phyloP scores from a whole-genome alignment of 1,284 basidiomycete species.

The Salmacisia buchloeana region DNA sequence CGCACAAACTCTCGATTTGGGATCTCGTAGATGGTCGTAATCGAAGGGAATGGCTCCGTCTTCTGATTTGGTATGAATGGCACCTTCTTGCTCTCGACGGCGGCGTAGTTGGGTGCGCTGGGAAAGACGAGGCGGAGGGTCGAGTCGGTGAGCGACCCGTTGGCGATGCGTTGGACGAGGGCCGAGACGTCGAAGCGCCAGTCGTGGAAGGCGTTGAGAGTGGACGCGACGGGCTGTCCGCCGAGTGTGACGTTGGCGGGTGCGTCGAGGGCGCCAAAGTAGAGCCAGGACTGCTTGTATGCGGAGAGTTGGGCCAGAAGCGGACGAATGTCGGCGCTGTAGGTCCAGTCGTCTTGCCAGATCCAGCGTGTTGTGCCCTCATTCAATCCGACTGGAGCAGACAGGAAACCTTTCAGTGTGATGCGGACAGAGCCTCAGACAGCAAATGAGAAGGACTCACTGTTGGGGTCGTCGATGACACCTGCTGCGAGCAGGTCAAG shows the following conservation, averaged over 20 bases:
- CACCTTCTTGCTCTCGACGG: conserved; percentile 12
- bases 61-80: conserved; percentile 24
- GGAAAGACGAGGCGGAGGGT: conserved; percentile 24
- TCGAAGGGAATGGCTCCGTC: background rate
- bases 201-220: conserved; percentile 61
- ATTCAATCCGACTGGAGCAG: conserved; percentile 55
- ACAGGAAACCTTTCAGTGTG: background rate
- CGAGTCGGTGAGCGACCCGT: background rate
- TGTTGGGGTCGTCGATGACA: conserved; percentile 58
- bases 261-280: conserved; percentile 62
- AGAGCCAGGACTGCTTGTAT: conserved; percentile 54
- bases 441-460: background rate
- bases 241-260: conserved; percentile 60
- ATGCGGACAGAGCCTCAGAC: background rate
- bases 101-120: conserved; percentile 16
- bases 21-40: conserved; percentile 25
- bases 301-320: conserved; percentile 41
- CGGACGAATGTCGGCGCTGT: conserved; percentile 59
- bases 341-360: conserved; percentile 61
- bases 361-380: conserved; percentile 62
- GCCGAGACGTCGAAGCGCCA: conserved; percentile 55
- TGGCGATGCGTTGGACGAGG: background rate
- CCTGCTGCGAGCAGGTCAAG: conserved; percentile 58
- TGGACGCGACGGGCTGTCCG: conserved; percentile 58
- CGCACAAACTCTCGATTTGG: conserved; percentile 32